These are phyloP conservation scores for Naganishia friedmannii DNA, from an alignment of 768 basidiomycete genomes.

Conservation along the genomic window DNA sequence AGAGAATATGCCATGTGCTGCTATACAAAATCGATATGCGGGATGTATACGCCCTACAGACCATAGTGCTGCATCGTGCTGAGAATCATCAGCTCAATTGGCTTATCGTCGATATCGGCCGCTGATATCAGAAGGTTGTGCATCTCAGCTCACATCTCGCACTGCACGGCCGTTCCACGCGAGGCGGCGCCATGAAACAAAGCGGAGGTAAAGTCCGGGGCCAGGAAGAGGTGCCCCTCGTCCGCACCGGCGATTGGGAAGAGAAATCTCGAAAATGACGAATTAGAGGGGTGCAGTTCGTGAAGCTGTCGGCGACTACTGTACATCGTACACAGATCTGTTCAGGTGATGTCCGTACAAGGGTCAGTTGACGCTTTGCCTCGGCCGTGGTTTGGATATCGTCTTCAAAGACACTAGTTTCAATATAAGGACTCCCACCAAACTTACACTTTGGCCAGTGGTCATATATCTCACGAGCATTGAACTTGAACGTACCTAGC, in stretches of 20 bases:
- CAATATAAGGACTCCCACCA: too few relatives aligned
- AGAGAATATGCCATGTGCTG: too few relatives aligned
- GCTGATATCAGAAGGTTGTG: background rate
- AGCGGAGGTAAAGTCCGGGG: background rate
- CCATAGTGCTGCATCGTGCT: too few relatives aligned
- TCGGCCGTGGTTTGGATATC: background rate
- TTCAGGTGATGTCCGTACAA: background rate
- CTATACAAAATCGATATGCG: too few relatives aligned
- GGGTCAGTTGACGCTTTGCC: background rate
- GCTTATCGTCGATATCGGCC: background rate
- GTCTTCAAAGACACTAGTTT: too few relatives aligned
- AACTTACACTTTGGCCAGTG: too few relatives aligned
- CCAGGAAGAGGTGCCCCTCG: background rate
- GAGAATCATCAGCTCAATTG: too few relatives aligned
- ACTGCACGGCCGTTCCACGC: background rate
- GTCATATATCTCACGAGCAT: too few relatives aligned
- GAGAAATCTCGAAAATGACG: background rate
- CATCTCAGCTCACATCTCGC: too few relatives aligned
- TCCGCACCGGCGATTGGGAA: background rate
- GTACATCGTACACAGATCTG: background rate
- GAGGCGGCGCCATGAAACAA: background rate
- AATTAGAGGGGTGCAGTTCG: background rate
- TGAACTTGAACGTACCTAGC: too few relatives aligned
- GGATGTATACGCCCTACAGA: too few relatives aligned
- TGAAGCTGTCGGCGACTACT: background rate